Conservation (phyloP, 2,329 filamentous ascomycete species). For the Apiospora marii region DNA sequence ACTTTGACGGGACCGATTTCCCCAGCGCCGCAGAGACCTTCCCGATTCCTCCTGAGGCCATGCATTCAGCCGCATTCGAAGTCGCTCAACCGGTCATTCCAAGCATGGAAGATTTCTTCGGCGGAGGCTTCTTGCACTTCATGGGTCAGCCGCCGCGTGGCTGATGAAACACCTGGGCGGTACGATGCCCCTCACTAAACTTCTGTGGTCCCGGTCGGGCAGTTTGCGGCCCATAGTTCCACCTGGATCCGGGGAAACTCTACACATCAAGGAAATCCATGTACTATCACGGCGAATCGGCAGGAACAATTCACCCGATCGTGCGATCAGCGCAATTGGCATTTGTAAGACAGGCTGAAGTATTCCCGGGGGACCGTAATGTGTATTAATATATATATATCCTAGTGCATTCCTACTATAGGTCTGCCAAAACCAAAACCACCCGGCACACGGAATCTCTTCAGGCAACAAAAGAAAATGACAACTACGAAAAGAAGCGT, state of each 20-base stretch:
- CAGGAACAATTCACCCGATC: constrained; percentile 5
- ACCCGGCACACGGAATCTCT: background rate
- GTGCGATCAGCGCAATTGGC: background rate
- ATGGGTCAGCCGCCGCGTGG: constrained; percentile 32
- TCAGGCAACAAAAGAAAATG: constrained; percentile 3
- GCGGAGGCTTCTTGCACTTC: constrained; percentile 43
- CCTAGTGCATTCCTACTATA: background rate
- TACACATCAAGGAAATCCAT: background rate
- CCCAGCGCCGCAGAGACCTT: constrained; percentile 23
- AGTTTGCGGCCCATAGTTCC: constrained; percentile 18
- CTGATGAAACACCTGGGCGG: background rate
- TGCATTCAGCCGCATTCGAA: constrained; percentile 24
- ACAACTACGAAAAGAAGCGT: constrained; percentile 35
- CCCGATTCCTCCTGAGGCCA: constrained; percentile 23
- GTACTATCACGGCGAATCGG: constrained; percentile 1
- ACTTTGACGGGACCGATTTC: constrained; percentile 26
- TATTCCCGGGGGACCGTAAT: background rate
- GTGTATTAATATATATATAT: constrained; percentile 10
- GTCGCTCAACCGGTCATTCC: constrained; percentile 40
- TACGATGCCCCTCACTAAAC: background rate
- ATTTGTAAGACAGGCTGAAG: background rate
- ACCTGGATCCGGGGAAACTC: background rate
- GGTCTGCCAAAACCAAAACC: background rate
- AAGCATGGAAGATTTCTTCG: constrained; percentile 45
- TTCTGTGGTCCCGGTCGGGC: background rate